These are phyloP conservation scores for Toxoplasma gondii DNA, from an alignment of 169 alveolate species.

Conservation along the genomic window DNA sequence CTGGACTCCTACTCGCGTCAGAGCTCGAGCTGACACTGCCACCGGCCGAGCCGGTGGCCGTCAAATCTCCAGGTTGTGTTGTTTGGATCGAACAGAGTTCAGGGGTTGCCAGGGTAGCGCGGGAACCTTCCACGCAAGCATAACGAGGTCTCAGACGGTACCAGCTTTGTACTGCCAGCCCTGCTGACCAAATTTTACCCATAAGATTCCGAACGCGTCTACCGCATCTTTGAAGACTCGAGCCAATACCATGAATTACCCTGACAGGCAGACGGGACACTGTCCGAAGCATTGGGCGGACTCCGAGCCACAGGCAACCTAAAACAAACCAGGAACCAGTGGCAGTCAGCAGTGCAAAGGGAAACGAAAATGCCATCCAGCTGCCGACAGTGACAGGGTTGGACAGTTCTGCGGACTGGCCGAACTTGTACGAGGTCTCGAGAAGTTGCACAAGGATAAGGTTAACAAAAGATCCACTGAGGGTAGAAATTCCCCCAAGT, in stretches of 20 bases:
- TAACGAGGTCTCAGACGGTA: too few relatives aligned
- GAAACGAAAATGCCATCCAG: slow-evolving; percentile 45
- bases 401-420: neutral
- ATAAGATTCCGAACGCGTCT: too few relatives aligned
- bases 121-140: too few relatives aligned
- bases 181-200: too few relatives aligned
- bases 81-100: too few relatives aligned
- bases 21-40: neutral
- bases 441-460: slow-evolving; percentile 44
- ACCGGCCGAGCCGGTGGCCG: neutral
- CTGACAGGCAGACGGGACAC: slow-evolving; percentile 8
- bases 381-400: slow-evolving; percentile 44
- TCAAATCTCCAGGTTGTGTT: neutral
- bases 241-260: neutral
- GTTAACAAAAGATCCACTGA: slow-evolving; percentile 51
- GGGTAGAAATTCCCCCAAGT: slow-evolving; percentile 48
- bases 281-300: neutral
- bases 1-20: neutral
- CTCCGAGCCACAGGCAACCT: slow-evolving; percentile 49
- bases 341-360: slow-evolving; percentile 20
- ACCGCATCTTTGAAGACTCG: neutral
- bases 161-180: too few relatives aligned
- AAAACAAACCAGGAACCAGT: slow-evolving; percentile 38
- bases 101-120: too few relatives aligned
- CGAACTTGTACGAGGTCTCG: slow-evolving; percentile 34